phyloP scores from a whole-genome alignment of 495 filamentous ascomycete species.

The Amorphotheca resinae region DNA sequence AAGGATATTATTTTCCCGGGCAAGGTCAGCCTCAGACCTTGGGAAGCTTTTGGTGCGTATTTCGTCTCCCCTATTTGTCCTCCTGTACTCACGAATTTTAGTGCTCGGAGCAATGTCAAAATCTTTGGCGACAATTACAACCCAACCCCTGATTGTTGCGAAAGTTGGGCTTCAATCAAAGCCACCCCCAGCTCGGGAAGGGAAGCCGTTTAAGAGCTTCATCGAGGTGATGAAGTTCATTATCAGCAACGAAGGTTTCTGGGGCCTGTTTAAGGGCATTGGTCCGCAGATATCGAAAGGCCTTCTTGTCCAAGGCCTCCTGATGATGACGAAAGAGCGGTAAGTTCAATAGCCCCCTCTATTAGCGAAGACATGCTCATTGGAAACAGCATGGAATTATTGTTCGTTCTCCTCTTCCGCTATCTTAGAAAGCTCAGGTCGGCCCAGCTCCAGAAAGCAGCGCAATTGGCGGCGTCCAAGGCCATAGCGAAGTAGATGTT shows the following conservation, averaged over 20 bases:
- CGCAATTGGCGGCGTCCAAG: conserved; percentile 42
- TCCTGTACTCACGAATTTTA: conserved; percentile 24
- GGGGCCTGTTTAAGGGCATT: conserved; percentile 91
- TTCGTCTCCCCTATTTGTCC: background rate
- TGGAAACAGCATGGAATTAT: conserved; percentile 62
- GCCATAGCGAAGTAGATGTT: conserved; percentile 30
- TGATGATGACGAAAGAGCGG: conserved; percentile 99
- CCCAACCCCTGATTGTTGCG: conserved; percentile 93
- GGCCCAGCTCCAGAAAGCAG: conserved; percentile 57
- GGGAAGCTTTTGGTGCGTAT: conserved; percentile 82
- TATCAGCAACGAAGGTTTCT: conserved; percentile 67
- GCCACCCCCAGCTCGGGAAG: conserved; percentile 69
- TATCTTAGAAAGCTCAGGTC: conserved; percentile 60
- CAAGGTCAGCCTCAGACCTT: conserved; percentile 62
- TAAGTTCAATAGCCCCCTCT: conserved; percentile 31
- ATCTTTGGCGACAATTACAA: conserved; percentile 78
- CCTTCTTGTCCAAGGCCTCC: conserved; percentile 79
- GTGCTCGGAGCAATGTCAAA: conserved; percentile 92
- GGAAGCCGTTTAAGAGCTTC: conserved; percentile 92
- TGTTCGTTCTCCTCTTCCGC: conserved; percentile 78
- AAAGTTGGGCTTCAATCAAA: conserved; percentile 94
- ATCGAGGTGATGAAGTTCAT: conserved; percentile 92
- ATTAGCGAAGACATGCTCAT: conserved; percentile 7
- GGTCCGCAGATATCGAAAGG: conserved; percentile 90
- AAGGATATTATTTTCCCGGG: conserved; percentile 68